Percentiles rank a stretch among this genome's conserved stretches.
phyloP scores from a whole-genome alignment of 768 basidiomycete genomes.

The Trametes punicea region DNA sequence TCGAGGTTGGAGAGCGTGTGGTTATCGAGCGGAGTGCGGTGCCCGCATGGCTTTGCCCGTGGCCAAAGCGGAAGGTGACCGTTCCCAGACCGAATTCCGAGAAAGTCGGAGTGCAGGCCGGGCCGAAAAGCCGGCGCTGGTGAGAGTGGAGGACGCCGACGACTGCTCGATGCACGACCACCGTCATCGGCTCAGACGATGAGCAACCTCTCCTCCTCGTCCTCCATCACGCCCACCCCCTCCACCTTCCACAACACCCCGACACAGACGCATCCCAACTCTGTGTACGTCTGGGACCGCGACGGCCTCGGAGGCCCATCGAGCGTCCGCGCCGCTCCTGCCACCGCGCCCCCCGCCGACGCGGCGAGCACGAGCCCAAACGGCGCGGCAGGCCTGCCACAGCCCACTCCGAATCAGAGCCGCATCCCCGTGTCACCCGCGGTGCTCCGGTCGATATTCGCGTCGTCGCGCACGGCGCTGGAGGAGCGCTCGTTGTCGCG shows the following conservation, averaged over 20 bases:
- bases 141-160: too few relatives aligned
- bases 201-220: slow-evolving; percentile 26
- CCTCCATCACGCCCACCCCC: slow-evolving; percentile 24
- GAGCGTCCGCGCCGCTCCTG: slow-evolving; percentile 13
- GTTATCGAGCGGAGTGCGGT: too few relatives aligned
- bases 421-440: slow-evolving; percentile 83
- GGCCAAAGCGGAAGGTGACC: too few relatives aligned
- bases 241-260: slow-evolving; percentile 23
- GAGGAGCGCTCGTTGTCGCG: slow-evolving; percentile 85
- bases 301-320: not conserved
- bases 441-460: slow-evolving; percentile 78
- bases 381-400: not conserved
- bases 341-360: slow-evolving; percentile 7
- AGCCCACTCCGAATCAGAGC: slow-evolving; percentile 40
- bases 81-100: too few relatives aligned
- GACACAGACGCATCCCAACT: slow-evolving; percentile 15
- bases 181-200: slow-evolving; percentile 5
- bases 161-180: not conserved
- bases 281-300: slow-evolving; percentile 6
- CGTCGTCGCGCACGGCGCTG: slow-evolving; percentile 75
- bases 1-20: not conserved
- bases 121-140: too few relatives aligned
- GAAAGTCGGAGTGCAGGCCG: too few relatives aligned
- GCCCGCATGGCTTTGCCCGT: too few relatives aligned
- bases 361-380: not conserved